Evolutionary conservation across 2,329 filamentous ascomycete species (phyloP).

Genomic region (Ceratocystis huliohia): DNA sequence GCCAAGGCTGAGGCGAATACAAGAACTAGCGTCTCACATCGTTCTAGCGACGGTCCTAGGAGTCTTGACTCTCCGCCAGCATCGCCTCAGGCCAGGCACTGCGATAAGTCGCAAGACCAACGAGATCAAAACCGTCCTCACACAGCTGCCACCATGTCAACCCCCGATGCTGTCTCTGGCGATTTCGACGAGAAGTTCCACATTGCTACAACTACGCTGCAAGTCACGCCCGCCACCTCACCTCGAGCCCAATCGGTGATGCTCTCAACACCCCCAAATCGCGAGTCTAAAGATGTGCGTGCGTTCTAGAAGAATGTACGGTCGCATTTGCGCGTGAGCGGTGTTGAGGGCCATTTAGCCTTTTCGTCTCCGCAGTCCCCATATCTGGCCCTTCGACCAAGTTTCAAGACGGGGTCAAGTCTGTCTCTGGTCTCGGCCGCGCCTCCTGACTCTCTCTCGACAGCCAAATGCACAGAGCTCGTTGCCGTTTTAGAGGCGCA

Average conservation of each 20-base stretch:
- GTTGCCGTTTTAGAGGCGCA: background rate
- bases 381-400: background rate
- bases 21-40: background rate
- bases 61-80: conserved; percentile 3
- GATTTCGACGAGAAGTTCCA: conserved; percentile 1
- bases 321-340: conserved; percentile 18
- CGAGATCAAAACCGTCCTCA: background rate
- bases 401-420: background rate
- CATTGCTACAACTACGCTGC: background rate
- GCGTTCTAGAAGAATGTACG: conserved; percentile 22
- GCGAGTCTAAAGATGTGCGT: conserved; percentile 18
- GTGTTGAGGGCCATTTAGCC: conserved; percentile 6
- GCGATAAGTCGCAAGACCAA: background rate
- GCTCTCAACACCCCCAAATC: conserved; percentile 13
- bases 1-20: conserved; percentile 4
- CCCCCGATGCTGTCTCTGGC: background rate
- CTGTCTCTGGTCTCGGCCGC: background rate
- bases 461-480: background rate
- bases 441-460: background rate
- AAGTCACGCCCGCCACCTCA: conserved; percentile 2
- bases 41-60: background rate
- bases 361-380: background rate
- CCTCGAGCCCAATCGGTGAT: background rate
- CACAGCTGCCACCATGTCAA: background rate
- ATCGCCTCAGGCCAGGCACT: background rate